These are phyloP conservation scores for Rubus idaeus DNA, from an alignment of 306 rosid genomes.

Conservation along the genomic window DNA sequence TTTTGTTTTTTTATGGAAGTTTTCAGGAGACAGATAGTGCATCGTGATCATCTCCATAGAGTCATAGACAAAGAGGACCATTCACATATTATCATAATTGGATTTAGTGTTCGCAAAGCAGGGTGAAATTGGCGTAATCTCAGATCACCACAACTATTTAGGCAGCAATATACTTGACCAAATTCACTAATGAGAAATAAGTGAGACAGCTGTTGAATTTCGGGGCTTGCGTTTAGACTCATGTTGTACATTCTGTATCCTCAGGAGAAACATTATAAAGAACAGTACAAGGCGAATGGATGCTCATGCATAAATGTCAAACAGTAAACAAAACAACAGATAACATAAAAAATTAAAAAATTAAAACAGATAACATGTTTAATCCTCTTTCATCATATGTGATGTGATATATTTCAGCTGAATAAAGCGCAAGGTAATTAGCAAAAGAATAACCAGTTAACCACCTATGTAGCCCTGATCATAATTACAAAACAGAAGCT, in stretches of 20 bases:
- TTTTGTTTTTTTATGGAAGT: not conserved
- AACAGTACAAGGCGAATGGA: not conserved
- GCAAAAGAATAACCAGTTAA: not conserved
- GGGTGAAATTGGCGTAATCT: not conserved
- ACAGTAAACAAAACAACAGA: not conserved
- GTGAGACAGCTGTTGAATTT: not conserved
- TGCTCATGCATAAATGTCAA: not conserved
- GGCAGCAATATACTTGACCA: not conserved
- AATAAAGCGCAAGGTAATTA: not conserved
- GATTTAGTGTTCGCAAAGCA: not conserved
- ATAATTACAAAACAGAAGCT: not conserved
- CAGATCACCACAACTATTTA: not conserved
- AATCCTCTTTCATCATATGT: constrained; percentile 2
- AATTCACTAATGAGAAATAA: not conserved
- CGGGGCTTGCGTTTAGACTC: not conserved
- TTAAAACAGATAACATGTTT: too few relatives aligned
- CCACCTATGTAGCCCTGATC: not conserved
- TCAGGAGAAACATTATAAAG: not conserved
- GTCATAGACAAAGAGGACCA: constrained; percentile 3
- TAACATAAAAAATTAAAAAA: too few relatives aligned
- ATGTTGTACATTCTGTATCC: not conserved
- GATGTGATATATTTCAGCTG: not conserved
- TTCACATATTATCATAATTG: not conserved
- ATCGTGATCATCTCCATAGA: too few relatives aligned
- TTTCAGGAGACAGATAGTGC: not conserved